phyloP scores from a whole-genome alignment of 23 red algal genomes.

The Gracilaria caudata region DNA sequence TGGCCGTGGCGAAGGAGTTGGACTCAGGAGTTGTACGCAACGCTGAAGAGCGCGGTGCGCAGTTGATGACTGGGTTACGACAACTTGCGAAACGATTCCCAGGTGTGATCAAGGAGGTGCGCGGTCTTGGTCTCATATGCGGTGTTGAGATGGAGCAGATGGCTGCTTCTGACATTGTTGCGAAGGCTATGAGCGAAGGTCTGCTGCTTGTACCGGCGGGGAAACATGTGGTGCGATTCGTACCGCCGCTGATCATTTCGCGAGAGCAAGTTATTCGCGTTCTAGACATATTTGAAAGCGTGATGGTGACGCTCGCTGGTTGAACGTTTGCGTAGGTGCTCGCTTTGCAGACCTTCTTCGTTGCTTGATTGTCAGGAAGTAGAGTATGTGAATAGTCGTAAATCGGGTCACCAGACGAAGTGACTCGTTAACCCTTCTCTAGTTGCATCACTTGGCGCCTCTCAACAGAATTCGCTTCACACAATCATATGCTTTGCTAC shows the following conservation, averaged over 20 bases:
- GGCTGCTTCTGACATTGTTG: conserved; percentile 61
- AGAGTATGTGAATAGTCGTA: not conserved
- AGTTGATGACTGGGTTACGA: conserved; percentile 59
- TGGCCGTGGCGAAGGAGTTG: conserved; percentile 74
- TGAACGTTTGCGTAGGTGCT: not conserved
- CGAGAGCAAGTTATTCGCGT: conserved; percentile 62
- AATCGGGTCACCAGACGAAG: not conserved
- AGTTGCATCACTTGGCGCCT: too few species aligned
- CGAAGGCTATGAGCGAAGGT: conserved; percentile 53
- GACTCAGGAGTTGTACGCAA: conserved; percentile 78
- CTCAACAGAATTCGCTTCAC: too few species aligned
- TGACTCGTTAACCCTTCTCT: too few species aligned
- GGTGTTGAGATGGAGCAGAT: conserved; percentile 72
- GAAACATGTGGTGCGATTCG: conserved; percentile 81
- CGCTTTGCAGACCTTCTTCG: not conserved
- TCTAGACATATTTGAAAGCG: conserved; percentile 57
- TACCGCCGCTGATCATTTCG: conserved; percentile 84
- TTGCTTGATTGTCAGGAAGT: not conserved
- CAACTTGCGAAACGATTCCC: conserved; percentile 42
- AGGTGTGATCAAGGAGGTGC: conserved; percentile 48
- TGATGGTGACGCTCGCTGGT: not conserved
- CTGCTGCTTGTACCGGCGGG: conserved; percentile 91
- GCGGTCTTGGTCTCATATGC: conserved; percentile 82
- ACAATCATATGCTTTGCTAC: too few species aligned
- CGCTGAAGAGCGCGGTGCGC: conserved; percentile 72